Evolutionary conservation across 768 basidiomycete species (phyloP).

Genomic region (Kwoniella mangroviensis): DNA sequence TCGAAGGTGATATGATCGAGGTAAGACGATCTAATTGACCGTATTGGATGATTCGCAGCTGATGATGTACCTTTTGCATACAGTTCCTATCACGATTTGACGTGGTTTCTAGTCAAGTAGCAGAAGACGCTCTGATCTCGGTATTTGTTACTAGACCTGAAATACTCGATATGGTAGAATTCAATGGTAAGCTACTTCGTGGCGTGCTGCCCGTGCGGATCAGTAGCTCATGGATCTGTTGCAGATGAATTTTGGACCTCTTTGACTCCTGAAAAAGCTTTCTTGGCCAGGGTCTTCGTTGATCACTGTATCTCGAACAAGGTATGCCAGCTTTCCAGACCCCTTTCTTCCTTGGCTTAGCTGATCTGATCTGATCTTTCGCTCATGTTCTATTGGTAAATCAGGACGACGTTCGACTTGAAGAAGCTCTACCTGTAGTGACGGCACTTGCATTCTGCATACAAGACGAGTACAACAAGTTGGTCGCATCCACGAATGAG

Average conservation of each 20-base stretch:
- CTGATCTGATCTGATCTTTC: background rate
- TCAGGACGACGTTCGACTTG: constrained; percentile 67
- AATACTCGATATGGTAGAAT: constrained; percentile 70
- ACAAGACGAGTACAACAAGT: constrained; percentile 71
- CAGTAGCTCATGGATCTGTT: background rate
- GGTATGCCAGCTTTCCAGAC: constrained; percentile 33
- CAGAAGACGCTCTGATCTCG: constrained; percentile 74
- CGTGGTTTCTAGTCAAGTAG: constrained; percentile 60
- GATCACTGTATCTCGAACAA: constrained; percentile 70
- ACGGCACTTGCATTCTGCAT: constrained; percentile 78
- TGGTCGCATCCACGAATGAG: constrained; percentile 58
- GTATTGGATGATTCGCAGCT: background rate
- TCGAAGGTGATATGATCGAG: constrained; percentile 61
- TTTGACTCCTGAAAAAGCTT: constrained; percentile 74
- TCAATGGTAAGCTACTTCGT: constrained; percentile 65
- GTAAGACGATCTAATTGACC: constrained; percentile 37
- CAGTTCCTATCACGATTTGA: constrained; percentile 57
- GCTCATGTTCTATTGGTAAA: background rate
- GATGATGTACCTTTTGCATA: constrained; percentile 55
- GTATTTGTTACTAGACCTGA: constrained; percentile 71
- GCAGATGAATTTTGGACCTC: constrained; percentile 73
- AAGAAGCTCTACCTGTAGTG: constrained; percentile 78
- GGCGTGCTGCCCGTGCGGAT: background rate
- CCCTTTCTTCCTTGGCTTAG: background rate
- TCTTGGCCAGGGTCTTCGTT: constrained; percentile 81